phyloP scores from a whole-genome alignment of 1,284 basidiomycete genomes.

The Irpex lacteus region DNA sequence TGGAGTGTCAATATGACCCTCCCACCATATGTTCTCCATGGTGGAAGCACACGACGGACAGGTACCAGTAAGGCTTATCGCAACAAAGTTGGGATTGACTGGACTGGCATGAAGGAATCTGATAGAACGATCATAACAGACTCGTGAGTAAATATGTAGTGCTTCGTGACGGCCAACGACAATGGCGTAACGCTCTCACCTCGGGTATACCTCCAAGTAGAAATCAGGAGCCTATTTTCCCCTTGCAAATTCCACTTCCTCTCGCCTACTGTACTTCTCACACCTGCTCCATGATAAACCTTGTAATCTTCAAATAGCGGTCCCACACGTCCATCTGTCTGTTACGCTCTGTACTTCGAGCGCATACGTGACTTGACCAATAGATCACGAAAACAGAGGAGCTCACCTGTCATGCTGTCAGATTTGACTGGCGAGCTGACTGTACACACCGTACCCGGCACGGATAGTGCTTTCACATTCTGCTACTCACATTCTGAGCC shows the following conservation, averaged over 20 bases:
- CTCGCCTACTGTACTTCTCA: background rate
- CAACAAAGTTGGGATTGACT: background rate
- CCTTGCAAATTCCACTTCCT: background rate
- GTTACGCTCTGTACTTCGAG: background rate
- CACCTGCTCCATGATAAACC: background rate
- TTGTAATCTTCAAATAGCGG: background rate
- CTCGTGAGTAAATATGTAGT: background rate
- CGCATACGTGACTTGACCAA: background rate
- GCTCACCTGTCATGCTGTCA: background rate
- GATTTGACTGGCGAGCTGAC: background rate
- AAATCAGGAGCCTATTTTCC: background rate
- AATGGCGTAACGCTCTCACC: background rate
- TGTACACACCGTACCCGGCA: background rate
- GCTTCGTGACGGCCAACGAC: background rate
- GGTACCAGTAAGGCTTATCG: background rate
- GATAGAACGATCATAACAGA: background rate
- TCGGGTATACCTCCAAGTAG: background rate
- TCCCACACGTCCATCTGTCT: background rate
- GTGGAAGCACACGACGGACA: background rate
- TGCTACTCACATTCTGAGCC: background rate
- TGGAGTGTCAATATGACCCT: background rate
- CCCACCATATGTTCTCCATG: background rate
- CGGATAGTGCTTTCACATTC: background rate
- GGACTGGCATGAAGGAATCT: background rate
- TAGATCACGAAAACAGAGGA: background rate